Evolutionary conservation across 2,329 filamentous ascomycete genomes (phyloP), one percentile per base, ranked within the genome.

Genomic region (Arachnomyces sp.): DNA sequence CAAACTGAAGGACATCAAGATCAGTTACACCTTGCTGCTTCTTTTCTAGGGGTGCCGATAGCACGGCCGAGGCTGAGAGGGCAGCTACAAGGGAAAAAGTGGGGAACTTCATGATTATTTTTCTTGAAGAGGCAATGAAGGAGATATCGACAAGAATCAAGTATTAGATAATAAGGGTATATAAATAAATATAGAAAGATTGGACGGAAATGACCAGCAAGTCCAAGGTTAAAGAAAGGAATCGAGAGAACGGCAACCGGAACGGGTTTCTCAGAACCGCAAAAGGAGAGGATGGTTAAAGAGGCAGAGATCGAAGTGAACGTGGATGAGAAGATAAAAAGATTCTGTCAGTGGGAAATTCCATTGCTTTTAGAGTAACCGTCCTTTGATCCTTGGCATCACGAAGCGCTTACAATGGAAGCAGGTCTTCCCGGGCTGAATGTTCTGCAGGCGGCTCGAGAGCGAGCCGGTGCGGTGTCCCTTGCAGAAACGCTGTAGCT

Each of bases 1-100:
- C 46, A 31, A 49, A 49, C 39, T 49, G 46, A 39, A 49, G 42
- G n/a, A 49, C 45, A 36, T 48, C 46, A 31, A 44, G 7, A 21
- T 48, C 46, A 5, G 41, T 44, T 9, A 46, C 9, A 13, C 16
- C 31, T 13, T 18, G 30, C 39, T 44, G 42, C 17, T 33, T 40
- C 3, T 38, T 29, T 25, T 38, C 38, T 18, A 46, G 25, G 11
- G 44, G 44, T 2, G 32, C 31, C 33, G 37, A 28, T n/a, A 46
- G 32, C 11, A 41, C 41, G 39, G 29, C 28, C 8, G 41, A 39
- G 17, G 38, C 35, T 17, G 31, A 44, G 17, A 44, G 44, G 30
- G 40, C 38, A 16, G 39, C 37, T 28, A 44, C 28, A 15, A 44
- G 34, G 28, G 44, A 39, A 14, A 36, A 39, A 36, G 36, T 28